A percentile compares a stretch with the other conserved stretches of the same genome.
These are phyloP conservation scores for Gaultheria prostrata DNA, from an alignment of 148 eudicot species.

Conservation along the genomic window DNA sequence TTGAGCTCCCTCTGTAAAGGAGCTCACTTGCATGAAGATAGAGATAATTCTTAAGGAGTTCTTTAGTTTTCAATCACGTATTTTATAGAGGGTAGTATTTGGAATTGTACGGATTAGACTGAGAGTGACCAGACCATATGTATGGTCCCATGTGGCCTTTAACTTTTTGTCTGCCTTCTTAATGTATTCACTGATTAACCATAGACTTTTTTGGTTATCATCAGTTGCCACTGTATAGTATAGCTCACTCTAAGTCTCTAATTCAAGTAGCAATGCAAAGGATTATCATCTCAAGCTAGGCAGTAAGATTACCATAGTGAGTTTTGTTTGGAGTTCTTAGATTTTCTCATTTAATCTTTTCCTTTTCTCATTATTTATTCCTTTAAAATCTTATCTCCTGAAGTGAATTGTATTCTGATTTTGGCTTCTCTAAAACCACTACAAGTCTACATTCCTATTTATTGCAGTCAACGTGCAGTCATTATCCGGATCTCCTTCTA, in stretches of 20 bases:
- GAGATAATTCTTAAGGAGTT: too few species aligned
- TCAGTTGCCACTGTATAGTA: too few species aligned
- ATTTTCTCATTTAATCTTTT: not conserved
- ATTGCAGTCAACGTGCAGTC: conserved; percentile 88
- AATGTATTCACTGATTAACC: not conserved
- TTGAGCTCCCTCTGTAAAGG: not conserved
- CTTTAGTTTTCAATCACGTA: too few species aligned
- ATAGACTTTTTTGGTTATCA: too few species aligned
- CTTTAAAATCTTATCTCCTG: not conserved
- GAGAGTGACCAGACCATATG: not conserved
- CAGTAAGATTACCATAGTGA: not conserved
- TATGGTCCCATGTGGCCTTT: not conserved
- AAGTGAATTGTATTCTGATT: not conserved
- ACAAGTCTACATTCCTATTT: not conserved
- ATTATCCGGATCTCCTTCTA: conserved; percentile 86
- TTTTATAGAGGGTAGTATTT: too few species aligned
- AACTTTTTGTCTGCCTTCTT: not conserved
- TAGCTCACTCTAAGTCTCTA: not conserved
- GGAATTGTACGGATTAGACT: not conserved
- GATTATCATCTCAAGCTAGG: not conserved
- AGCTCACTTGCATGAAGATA: not conserved
- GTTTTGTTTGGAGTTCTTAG: not conserved
- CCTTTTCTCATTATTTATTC: not conserved
- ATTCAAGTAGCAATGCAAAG: not conserved
- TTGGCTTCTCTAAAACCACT: not conserved